Evolutionary conservation across 2,329 filamentous ascomycete genomes (phyloP), one percentile per base, ranked within the genome.

Genomic region (Fusarium sp.): DNA sequence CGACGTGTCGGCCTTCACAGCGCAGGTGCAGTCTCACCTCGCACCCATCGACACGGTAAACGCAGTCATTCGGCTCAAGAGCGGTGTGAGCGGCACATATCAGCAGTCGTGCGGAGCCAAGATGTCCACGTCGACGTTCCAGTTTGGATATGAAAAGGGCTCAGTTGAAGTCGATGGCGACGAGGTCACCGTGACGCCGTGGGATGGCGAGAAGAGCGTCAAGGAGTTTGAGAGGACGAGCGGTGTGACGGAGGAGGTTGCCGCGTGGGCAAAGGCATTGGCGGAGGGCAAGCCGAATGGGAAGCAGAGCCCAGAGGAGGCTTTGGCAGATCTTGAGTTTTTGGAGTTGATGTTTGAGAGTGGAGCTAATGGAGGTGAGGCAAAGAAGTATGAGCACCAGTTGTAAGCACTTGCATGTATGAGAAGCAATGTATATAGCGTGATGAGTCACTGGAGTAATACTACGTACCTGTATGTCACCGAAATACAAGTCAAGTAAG

Each of bases 21-120:
- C 79, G 6, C 83, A 86, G 67, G 77, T 86, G 45, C 83, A 86
- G 62, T 74, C 81, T 52, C 82, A 89, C 69, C 80, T 93, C 10
- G 83, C 86, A 6, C 90, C 90, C 0, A 82, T 91, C 2, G 91
- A 93, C 73, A 90, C 89, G 2, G 79, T 92, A 49, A 85, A 88
- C 70, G 87, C 87, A 11, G 81, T 86, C 3, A 66, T 89, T 36
- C 83, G 81, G 72, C 83, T 87, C 3, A 80, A 79, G 57, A 83
- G 81, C 24, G 88, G 88, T 4, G 81, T 79, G 3, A 81, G 82
- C 1, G 89, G 89, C 3, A 86, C 83, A 7, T 84, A 90, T 47
- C 80, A 82, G 54, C 77, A 86, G n/a, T 86, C 83, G 3, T 85
- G 85, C 52, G 88, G 89, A 3, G 86, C 86, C 9, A 84, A 82